phyloP scores from a whole-genome alignment of 225 moss, liverwort and hornwort genomes.

The Rhytidiadelphus loreus region DNA sequence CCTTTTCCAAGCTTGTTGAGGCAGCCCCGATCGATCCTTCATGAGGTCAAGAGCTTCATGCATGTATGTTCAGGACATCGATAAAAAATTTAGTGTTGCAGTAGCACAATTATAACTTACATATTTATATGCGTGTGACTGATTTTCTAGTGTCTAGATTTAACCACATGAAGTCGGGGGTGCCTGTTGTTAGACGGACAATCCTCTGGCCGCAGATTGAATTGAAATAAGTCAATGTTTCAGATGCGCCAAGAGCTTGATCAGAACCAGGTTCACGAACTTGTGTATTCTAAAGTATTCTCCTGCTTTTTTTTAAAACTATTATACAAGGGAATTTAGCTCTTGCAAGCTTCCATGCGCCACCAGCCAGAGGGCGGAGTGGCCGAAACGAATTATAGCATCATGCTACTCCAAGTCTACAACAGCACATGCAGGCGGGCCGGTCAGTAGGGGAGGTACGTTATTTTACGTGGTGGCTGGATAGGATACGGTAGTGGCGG shows the following conservation, averaged over 20 bases:
- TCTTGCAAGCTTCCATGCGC: neutral
- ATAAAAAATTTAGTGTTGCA: too few relatives aligned
- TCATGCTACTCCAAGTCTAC: too few relatives aligned
- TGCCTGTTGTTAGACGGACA: neutral
- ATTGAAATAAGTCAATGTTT: neutral
- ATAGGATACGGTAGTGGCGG: neutral
- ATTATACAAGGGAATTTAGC: neutral
- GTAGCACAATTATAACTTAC: neutral
- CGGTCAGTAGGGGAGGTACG: neutral
- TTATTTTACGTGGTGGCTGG: neutral
- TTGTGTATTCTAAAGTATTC: neutral
- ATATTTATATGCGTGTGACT: too few relatives aligned
- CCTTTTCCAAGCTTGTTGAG: neutral
- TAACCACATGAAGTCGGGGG: neutral
- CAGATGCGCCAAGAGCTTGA: neutral
- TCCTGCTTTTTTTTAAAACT: neutral
- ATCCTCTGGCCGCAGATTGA: neutral
- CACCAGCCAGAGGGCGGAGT: neutral
- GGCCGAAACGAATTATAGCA: neutral
- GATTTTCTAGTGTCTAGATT: neutral
- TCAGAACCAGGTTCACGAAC: neutral
- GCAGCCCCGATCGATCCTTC: neutral
- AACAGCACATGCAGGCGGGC: neutral
- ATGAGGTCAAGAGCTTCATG: neutral
- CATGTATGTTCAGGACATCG: neutral